Evolutionary conservation across 192 early-diverging fungal genomes (phyloP).

Genomic region (Allomyces javanicus): DNA sequence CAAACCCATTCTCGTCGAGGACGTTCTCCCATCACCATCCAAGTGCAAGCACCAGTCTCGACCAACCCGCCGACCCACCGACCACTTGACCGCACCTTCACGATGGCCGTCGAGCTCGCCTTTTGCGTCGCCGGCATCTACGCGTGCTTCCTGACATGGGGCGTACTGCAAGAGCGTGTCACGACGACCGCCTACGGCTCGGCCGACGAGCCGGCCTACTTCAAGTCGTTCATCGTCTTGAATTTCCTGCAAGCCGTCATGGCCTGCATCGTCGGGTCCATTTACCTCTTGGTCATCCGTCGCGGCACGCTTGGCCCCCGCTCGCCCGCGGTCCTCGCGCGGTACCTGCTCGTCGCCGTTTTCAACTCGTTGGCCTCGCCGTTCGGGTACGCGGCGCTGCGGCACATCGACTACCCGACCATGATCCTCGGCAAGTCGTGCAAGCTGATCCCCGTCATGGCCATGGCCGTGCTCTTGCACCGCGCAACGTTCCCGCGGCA

Average conservation of each 20-base stretch:
- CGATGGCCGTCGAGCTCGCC: constrained; percentile 25
- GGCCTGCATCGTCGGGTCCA: constrained; percentile 48
- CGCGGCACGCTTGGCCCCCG: constrained; percentile 13
- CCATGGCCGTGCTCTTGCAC: constrained; percentile 89
- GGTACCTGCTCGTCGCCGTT: constrained; percentile 60
- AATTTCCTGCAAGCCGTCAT: constrained; percentile 68
- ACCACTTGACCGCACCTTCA: background rate
- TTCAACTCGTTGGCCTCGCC: constrained; percentile 55
- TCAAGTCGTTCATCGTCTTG: constrained; percentile 81
- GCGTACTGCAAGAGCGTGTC: constrained; percentile 80
- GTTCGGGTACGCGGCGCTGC: constrained; percentile 82
- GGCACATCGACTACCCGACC: constrained; percentile 93
- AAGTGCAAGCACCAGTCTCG: no score
- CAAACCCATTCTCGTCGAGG: no score
- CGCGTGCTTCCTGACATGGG: constrained; percentile 90
- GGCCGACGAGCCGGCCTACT: constrained; percentile 33
- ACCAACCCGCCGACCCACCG: no score
- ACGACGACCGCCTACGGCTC: constrained; percentile 57
- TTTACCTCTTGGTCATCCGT: constrained; percentile 43
- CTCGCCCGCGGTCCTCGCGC: constrained; percentile 19
- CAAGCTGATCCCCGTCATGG: constrained; percentile 85
- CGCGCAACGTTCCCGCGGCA: constrained; percentile 63
- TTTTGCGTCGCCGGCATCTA: constrained; percentile 72
- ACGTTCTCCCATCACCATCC: no score
- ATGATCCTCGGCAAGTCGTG: constrained; percentile 92